phyloP scores from a whole-genome alignment of 2,329 filamentous ascomycete species.

The Hypomyces perniciosus region DNA sequence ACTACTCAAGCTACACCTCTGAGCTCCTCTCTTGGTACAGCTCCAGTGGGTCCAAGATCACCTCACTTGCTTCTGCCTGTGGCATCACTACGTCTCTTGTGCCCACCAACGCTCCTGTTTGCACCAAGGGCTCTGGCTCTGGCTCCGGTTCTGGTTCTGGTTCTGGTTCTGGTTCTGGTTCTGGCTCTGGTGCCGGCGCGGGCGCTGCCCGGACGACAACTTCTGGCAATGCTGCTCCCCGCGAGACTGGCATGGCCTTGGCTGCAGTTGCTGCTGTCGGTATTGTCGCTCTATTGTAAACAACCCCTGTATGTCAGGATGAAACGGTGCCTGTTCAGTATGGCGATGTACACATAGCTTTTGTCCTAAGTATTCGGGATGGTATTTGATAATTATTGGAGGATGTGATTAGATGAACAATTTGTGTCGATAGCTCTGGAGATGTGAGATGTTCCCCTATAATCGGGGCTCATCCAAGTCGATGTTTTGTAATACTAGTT shows the following conservation, averaged over 20 bases:
- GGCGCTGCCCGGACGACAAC: background rate
- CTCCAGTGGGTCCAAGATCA: constrained; percentile 22
- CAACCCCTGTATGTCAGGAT: background rate
- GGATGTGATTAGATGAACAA: no score
- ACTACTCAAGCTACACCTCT: constrained; percentile 28
- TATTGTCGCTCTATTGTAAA: constrained; percentile 25
- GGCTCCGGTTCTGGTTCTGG: constrained; percentile 1
- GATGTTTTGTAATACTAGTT: no score
- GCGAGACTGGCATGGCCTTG: constrained; percentile 23
- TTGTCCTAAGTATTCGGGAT: no score
- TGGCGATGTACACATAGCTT: no score
- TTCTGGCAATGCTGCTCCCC: constrained; percentile 9
- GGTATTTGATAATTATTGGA: no score
- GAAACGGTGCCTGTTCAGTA: background rate
- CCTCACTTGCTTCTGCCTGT: constrained; percentile 23
- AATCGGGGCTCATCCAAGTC: no score
- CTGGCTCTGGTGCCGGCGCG: constrained; percentile 7
- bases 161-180: constrained; percentile 2
- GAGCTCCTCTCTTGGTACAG: constrained; percentile 26
- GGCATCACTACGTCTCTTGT: constrained; percentile 16
- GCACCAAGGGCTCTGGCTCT: constrained; percentile 6
- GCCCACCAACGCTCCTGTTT: constrained; percentile 7
- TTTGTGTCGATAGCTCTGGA: no score
- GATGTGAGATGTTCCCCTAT: no score
- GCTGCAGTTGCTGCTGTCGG: constrained; percentile 27